Base-by-base conservation (phyloP, 805 yeast species). In the Vanderwaltozyma polyspora region DNA sequence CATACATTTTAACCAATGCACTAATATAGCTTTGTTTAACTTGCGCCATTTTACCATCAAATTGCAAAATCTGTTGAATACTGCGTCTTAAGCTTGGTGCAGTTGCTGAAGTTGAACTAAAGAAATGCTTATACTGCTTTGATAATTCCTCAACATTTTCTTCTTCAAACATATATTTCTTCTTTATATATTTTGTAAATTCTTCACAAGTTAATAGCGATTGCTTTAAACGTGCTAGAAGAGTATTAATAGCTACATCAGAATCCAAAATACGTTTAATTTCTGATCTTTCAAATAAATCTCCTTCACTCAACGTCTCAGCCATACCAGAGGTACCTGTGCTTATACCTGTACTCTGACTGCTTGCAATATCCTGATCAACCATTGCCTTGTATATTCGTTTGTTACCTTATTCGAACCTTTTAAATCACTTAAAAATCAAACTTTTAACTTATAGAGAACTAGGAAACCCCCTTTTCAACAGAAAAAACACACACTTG, bases 191-290 rank as follows among this genome's bases (percentile, higher is more conserved):
- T 45, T 74, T 74, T 19, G 84, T 67, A 46, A 85, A 78, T 51
- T 91, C 97, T 49, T 86, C 95, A 43, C 93, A 79, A 0, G 94
- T 77, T 40, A 68, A 67, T 29, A 87, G 67, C 38, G 86, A 74
- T 55, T 79, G 89, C 59, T 89, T 89, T 37, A 87, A 66, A 28
- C 94, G 67, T 1, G 67, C 60, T 33, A 87, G 64, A 14, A 89
- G 64, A 0, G 84, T 67, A 40, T 81, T 91, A 34, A 85, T 69
- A 2, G 93, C 82, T 5, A 75, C 68, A 54, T 84, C 94, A n/a
- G 83, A 70, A 40, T 68, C 68, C 48, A 81, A 57, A 14, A 80
- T 66, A 21, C 60, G 53, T 29, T 61, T 50, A 23, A 81, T 68
- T 35, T 67, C 66, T 22, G 72, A 72, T 33, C 68, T 72, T 5